Evolutionary conservation across 495 filamentous ascomycete genomes (phyloP).

Genomic region (Neurospora sp.): DNA sequence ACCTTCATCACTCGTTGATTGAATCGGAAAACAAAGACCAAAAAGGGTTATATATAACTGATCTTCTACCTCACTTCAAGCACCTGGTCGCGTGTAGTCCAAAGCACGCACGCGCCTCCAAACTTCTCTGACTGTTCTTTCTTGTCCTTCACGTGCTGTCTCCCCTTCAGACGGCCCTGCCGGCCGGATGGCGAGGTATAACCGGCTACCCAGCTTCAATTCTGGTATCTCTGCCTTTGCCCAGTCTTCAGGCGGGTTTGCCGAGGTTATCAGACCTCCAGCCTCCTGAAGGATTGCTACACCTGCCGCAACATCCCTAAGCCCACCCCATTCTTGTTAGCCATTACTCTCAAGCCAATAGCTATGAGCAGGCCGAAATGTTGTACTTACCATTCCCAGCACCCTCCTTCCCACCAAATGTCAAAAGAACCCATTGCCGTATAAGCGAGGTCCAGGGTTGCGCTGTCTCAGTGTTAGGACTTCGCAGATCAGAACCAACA

Average conservation of each 20-base stretch:
- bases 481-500: background rate
- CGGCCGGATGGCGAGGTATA: slow-evolving; percentile 58
- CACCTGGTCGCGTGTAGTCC: slow-evolving; percentile 45
- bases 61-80: slow-evolving; percentile 1
- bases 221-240: slow-evolving; percentile 46
- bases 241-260: slow-evolving; percentile 49
- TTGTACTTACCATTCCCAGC: slow-evolving; percentile 55
- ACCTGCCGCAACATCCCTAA: slow-evolving; percentile 67
- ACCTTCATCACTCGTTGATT: background rate
- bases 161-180: slow-evolving; percentile 50
- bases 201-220: slow-evolving; percentile 46
- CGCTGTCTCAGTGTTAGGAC: slow-evolving; percentile 24
- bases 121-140: slow-evolving; percentile 55
- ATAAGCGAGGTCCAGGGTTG: slow-evolving; percentile 65
- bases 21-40: background rate
- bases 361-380: background rate
- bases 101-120: slow-evolving; percentile 53
- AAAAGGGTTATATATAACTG: background rate
- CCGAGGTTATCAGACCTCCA: slow-evolving; percentile 56
- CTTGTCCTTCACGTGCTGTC: slow-evolving; percentile 51
- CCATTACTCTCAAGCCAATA: background rate
- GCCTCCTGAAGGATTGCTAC: slow-evolving; percentile 70
- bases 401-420: slow-evolving; percentile 77
- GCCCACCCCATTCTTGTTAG: background rate
- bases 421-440: slow-evolving; percentile 64